These are phyloP conservation scores for Dipteronia sinensis DNA, from an alignment of 345 rosid genomes.

Conservation along the genomic window DNA sequence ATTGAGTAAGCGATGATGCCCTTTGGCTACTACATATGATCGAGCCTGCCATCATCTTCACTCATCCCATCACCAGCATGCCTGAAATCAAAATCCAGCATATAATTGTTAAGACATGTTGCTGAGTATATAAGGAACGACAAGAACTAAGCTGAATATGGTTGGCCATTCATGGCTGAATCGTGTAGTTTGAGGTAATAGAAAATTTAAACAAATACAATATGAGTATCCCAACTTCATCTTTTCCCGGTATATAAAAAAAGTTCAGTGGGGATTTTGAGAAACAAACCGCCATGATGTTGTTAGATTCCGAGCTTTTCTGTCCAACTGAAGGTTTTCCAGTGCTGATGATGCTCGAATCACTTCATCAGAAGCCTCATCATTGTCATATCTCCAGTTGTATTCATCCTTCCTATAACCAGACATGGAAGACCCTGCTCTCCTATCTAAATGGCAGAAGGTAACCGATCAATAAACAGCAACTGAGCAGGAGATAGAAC, in stretches of 20 bases:
- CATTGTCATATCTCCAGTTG: slow-evolving; percentile 74
- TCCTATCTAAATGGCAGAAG: slow-evolving; percentile 54
- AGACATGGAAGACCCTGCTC: slow-evolving; percentile 74
- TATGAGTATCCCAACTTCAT: background rate
- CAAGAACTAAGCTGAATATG: background rate
- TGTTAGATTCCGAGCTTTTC: slow-evolving; percentile 84
- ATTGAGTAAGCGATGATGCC: slow-evolving; percentile 6
- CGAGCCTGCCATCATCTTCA: slow-evolving; percentile 58
- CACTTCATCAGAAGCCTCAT: slow-evolving; percentile 70
- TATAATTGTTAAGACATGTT: background rate
- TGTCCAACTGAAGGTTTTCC: slow-evolving; percentile 93
- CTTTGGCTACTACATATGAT: slow-evolving; percentile 41
- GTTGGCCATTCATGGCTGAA: no score
- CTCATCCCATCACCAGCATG: slow-evolving; percentile 74
- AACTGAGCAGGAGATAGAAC: background rate
- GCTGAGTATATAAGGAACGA: background rate
- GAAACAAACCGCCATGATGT: slow-evolving; percentile 85
- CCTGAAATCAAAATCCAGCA: slow-evolving; percentile 45
- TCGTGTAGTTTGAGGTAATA: background rate
- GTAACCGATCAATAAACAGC: slow-evolving; percentile 22
- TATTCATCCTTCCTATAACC: slow-evolving; percentile 83
- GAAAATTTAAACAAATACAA: background rate
- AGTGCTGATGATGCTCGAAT: slow-evolving; percentile 76
- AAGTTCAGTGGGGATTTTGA: slow-evolving; percentile 4
- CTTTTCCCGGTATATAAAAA: background rate